Conservation (phyloP, 2,329 filamentous ascomycete genomes). For the Colletotrichum orbiculare region DNA sequence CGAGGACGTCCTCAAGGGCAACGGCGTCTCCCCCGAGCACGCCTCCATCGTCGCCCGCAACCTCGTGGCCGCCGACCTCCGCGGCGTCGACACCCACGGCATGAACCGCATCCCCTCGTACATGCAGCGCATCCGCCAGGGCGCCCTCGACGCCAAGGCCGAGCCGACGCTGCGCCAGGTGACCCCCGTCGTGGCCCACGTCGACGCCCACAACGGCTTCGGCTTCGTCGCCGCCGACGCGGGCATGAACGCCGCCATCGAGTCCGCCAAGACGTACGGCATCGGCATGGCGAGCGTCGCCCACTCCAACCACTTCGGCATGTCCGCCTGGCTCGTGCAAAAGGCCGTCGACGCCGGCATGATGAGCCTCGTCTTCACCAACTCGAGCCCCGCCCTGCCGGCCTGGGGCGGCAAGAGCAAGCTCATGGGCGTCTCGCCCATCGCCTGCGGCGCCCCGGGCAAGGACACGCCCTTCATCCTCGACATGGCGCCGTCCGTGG, state of each 20-base stretch:
- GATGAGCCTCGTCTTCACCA: slow-evolving; percentile 78
- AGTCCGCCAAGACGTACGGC: slow-evolving; percentile 71
- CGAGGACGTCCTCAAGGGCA: slow-evolving; percentile 65
- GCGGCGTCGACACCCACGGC: slow-evolving; percentile 82
- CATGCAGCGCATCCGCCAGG: slow-evolving; percentile 76
- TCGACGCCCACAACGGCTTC: slow-evolving; percentile 77
- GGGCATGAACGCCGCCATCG: slow-evolving; percentile 75
- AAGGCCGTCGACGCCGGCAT: slow-evolving; percentile 78
- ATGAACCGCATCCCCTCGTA: slow-evolving; percentile 84
- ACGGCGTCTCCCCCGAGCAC: slow-evolving; percentile 68
- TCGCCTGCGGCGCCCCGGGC: slow-evolving; percentile 80
- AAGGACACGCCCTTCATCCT: slow-evolving; percentile 72
- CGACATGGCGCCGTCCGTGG: slow-evolving; percentile 79
- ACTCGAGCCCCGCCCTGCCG: slow-evolving; percentile 77
- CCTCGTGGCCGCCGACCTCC: slow-evolving; percentile 79
- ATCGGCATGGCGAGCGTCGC: slow-evolving; percentile 82
- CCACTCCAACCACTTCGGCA: slow-evolving; percentile 85
- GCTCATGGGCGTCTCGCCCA: slow-evolving; percentile 78
- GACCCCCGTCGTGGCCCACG: slow-evolving; percentile 77
- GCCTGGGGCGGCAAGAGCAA: slow-evolving; percentile 76
- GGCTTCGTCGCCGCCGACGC: slow-evolving; percentile 77
- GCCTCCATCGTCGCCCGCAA: slow-evolving; percentile 73
- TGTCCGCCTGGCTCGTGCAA: slow-evolving; percentile 84
- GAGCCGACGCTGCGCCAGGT: slow-evolving; percentile 67
- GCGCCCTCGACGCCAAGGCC: slow-evolving; percentile 72